Evolutionary conservation across 495 filamentous ascomycete genomes (phyloP).

Genomic region (Xylaria telfairii): DNA sequence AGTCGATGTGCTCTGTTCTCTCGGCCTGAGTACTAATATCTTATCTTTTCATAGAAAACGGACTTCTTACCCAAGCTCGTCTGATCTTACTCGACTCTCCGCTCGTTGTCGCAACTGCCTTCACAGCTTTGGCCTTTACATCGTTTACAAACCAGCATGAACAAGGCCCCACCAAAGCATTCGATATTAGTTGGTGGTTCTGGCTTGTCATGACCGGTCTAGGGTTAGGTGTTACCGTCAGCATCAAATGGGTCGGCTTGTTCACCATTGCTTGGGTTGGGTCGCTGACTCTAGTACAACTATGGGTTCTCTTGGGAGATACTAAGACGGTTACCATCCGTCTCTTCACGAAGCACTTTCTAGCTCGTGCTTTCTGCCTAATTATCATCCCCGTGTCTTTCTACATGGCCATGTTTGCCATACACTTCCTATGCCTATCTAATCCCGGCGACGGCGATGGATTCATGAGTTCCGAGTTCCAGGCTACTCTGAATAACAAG

Average conservation of each 20-base stretch:
- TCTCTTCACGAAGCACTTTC: slow-evolving; percentile 92
- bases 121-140: slow-evolving; percentile 88
- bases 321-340: slow-evolving; percentile 81
- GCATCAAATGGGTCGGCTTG: slow-evolving; percentile 98
- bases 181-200: slow-evolving; percentile 93
- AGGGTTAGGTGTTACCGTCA: slow-evolving; percentile 86
- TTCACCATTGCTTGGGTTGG: slow-evolving; percentile 99
- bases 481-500: slow-evolving; percentile 95
- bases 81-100: slow-evolving; percentile 96
- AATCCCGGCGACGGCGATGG: slow-evolving; percentile 98
- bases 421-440: slow-evolving; percentile 89
- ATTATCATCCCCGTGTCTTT: slow-evolving; percentile 89
- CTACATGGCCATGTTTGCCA: slow-evolving; percentile 94
- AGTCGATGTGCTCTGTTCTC: slow-evolving; percentile 30
- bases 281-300: slow-evolving; percentile 83
- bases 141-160: slow-evolving; percentile 98
- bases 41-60: slow-evolving; percentile 72
- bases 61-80: slow-evolving; percentile 89
- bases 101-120: slow-evolving; percentile 88
- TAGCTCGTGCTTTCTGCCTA: slow-evolving; percentile 88
- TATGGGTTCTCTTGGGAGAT: slow-evolving; percentile 95
- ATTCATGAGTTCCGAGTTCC: slow-evolving; percentile 99
- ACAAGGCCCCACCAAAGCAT: slow-evolving; percentile 84
- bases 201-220: slow-evolving; percentile 90
- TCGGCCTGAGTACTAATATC: slow-evolving; percentile 27